Base-by-base conservation (phyloP, 768 basidiomycete species). In the Hypholoma sublateritium region DNA sequence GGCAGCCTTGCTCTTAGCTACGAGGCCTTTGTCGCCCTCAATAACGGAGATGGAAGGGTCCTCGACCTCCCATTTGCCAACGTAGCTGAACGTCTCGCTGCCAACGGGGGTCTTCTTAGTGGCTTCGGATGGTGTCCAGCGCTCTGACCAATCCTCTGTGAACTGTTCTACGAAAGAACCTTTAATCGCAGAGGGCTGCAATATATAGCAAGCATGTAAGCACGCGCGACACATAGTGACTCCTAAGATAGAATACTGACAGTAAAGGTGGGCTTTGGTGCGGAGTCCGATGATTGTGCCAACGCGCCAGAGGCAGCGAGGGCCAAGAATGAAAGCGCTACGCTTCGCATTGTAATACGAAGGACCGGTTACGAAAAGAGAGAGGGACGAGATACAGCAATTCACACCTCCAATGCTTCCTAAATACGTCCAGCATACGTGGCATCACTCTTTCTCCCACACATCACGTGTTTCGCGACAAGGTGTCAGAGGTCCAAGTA, bases 41-140 rank as follows among this genome's bases (percentile, higher is more conserved):
- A 98, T 78, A 70, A 91, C 83, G 42, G 87, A 82, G 59, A 79
- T 77, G 37, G 87, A 74, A 52, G 95, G 87, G 45, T 95, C 92
- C 75, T 98, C 95, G 66, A 98, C 93, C 63, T 87, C 81, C 97
- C 97, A 99, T 70, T 93, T 85, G 68, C 97, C 97, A 69, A 98
- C 95, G 72, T 98, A 97, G 69, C 89, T 92, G 80, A 95, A 97
- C 37, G 88, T 98, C 81, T 99, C 97, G 62, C 91, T 87, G 61
- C 94, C 93, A 55, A 93, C 92, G 49, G 93, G 89, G 13, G 94
- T 96, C 85, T 96, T 95, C 83, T 98, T 98, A 64, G 95, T 98
- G 7, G 97, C 97, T 70, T 94, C 89, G 4, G 95, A 98, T 36
- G 95, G 88, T 50, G 92, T 94, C 96, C 97, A 99, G 55, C 95